These are phyloP conservation scores for Stephania cephalantha DNA, from an alignment of 164 flowering plant species.

Conservation along the genomic window DNA sequence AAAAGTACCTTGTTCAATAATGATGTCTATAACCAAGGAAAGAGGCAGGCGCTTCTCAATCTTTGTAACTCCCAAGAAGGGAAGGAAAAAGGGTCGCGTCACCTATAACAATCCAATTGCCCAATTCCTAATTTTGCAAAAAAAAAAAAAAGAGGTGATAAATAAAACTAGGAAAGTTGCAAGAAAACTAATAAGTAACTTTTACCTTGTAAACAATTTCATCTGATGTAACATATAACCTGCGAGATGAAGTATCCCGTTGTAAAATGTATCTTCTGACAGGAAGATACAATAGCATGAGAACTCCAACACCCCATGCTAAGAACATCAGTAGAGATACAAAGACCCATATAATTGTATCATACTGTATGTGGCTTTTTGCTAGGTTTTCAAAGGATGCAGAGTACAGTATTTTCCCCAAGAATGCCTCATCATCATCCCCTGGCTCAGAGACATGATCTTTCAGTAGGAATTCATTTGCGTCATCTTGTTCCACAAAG, in stretches of 20 bases:
- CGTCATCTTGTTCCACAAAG: slow-evolving; percentile 34
- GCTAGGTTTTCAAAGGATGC: slow-evolving; percentile 74
- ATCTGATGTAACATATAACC: slow-evolving; percentile 56
- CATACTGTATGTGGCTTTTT: slow-evolving; percentile 37
- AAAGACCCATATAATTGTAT: slow-evolving; percentile 63
- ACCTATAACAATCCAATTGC: slow-evolving; percentile 31
- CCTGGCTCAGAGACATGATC: slow-evolving; percentile 47
- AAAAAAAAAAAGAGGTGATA: not conserved
- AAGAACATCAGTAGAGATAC: slow-evolving; percentile 62
- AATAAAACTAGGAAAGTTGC: not conserved
- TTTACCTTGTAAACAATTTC: slow-evolving; percentile 75
- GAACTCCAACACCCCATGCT: slow-evolving; percentile 77
- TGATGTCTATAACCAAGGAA: slow-evolving; percentile 58
- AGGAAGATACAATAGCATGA: slow-evolving; percentile 73
- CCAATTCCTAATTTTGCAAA: not conserved
- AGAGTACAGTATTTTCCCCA: slow-evolving; percentile 39
- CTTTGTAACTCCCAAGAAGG: slow-evolving; percentile 45
- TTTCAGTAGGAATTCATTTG: slow-evolving; percentile 33
- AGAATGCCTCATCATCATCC: slow-evolving; percentile 32
- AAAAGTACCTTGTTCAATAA: slow-evolving; percentile 74
- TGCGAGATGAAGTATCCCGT: slow-evolving; percentile 59
- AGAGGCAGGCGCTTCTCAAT: slow-evolving; percentile 63
- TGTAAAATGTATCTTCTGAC: slow-evolving; percentile 50
- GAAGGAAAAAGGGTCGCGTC: slow-evolving; percentile 64
- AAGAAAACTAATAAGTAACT: not conserved